Evolutionary conservation across 1,284 basidiomycete genomes (phyloP).

Genomic region (Xerocomus nothofagi): DNA sequence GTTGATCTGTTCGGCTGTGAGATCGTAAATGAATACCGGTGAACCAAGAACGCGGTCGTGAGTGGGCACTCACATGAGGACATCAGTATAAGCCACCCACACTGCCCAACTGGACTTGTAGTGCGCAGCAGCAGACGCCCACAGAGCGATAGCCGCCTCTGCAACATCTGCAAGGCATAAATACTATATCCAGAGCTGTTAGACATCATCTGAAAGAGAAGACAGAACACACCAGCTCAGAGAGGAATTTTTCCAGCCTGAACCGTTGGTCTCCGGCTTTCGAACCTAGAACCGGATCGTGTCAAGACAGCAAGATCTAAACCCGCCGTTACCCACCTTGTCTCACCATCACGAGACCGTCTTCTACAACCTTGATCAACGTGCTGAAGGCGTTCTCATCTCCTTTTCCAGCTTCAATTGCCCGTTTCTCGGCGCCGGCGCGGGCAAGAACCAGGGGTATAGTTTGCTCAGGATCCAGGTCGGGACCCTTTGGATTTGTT

Average conservation of each 20-base stretch:
- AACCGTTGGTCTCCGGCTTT: conserved; percentile 55
- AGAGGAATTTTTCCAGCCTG: conserved; percentile 79
- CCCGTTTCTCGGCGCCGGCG: conserved; percentile 63
- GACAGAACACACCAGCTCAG: conserved; percentile 59
- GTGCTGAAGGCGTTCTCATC: conserved; percentile 51
- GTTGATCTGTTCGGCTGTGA: conserved; percentile 54
- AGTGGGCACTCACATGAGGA: conserved; percentile 55
- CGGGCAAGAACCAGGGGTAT: conserved; percentile 65
- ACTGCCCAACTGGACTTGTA: conserved; percentile 70
- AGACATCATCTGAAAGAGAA: background rate
- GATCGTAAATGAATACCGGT: background rate
- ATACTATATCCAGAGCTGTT: conserved; percentile 37
- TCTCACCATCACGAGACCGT: conserved; percentile 58
- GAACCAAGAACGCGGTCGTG: background rate
- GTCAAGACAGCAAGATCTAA: conserved; percentile 3
- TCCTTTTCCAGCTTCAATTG: conserved; percentile 43
- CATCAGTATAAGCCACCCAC: conserved; percentile 68
- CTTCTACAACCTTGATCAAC: conserved; percentile 56
- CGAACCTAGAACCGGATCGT: conserved; percentile 37
- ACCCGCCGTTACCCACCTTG: conserved; percentile 43
- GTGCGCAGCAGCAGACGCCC: conserved; percentile 62
- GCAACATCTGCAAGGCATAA: conserved; percentile 47
- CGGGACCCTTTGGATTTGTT: conserved; percentile 15
- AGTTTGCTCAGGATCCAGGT: conserved; percentile 61
- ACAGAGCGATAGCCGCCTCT: conserved; percentile 57